Conservation (phyloP, 345 rosid genomes). For the Xanthoceras sorbifolium region DNA sequence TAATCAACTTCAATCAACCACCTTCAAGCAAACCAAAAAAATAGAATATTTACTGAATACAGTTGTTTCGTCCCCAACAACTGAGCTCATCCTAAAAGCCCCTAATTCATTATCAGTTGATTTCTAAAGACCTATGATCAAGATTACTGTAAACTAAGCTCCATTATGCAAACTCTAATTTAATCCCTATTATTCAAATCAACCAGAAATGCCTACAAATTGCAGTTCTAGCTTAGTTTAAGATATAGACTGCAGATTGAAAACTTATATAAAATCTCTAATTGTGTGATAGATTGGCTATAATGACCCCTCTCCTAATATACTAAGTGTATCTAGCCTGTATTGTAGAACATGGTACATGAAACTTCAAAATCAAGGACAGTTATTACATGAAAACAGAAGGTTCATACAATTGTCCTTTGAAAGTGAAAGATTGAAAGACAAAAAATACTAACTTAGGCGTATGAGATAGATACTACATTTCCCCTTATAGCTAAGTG, state of each 20-base stretch:
- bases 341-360: neutral
- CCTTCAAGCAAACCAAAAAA: neutral
- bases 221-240: neutral
- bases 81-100: neutral
- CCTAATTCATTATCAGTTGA: neutral
- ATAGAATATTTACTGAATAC: neutral
- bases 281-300: neutral
- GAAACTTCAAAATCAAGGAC: neutral
- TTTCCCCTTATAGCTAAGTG: neutral
- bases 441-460: neutral
- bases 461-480: neutral
- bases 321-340: neutral
- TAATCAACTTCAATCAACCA: slow-evolving; percentile 1
- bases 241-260: neutral
- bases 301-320: too few relatives aligned
- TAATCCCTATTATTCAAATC: neutral
- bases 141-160: neutral
- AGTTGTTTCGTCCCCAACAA: neutral
- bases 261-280: neutral
- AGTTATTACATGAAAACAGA: neutral
- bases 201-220: neutral
- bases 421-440: neutral
- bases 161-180: neutral
- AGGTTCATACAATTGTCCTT: neutral
- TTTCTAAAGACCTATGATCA: neutral